Base-by-base conservation (phyloP, 768 basidiomycete genomes). In the Termitomyces sp. region DNA sequence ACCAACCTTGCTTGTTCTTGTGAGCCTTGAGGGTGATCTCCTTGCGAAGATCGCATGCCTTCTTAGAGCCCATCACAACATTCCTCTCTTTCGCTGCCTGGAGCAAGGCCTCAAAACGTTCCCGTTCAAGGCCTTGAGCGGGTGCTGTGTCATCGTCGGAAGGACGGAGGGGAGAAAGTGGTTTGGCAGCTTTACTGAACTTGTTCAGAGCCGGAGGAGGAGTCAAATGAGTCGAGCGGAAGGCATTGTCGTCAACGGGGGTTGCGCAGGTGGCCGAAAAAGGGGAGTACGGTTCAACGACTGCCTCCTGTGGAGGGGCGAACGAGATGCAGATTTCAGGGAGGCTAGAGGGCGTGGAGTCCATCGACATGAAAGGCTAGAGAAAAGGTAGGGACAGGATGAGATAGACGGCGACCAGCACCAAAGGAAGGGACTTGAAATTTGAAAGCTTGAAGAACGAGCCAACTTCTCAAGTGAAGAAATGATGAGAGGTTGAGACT, bases 1-100 rank as follows among this genome's bases (percentile, higher is more conserved):
- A 79, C 83, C 66, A 71, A 92, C 92, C 77, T 74, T 91, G 88
- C 76, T 88, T 91, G 69, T 80, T 84, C 75, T 80, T 84, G 74
- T 91, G 90, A 55, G 81, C 82, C 73, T 87, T 90, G 59, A 89
- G 73, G 12, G 88, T 87, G 54, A 90, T 84, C 74, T 92, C 88
- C 74, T 86, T 90, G 65, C 88, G 85, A 55, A 92, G 80, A 74
- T 90, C 84, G 22, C 76, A 76, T 32, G 73, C 73, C 71, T 75
- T 81, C 72, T 81, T 87, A 49, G 71, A 71, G 44, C 77, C 78
- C 13, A 79, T 59, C 28, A 70, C 68, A 18, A 77, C 72, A 67
- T 83, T 84, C 66, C 84, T 78, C 64, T 88, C 85, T 69, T 80
- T 82, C 45, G 86, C 83, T 36, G 84, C 79, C 61, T 79, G 81